Evolutionary conservation across 768 basidiomycete genomes (phyloP), one percentile per base, ranked within the genome.

Genomic region (Erythrobasidium yunnanense): DNA sequence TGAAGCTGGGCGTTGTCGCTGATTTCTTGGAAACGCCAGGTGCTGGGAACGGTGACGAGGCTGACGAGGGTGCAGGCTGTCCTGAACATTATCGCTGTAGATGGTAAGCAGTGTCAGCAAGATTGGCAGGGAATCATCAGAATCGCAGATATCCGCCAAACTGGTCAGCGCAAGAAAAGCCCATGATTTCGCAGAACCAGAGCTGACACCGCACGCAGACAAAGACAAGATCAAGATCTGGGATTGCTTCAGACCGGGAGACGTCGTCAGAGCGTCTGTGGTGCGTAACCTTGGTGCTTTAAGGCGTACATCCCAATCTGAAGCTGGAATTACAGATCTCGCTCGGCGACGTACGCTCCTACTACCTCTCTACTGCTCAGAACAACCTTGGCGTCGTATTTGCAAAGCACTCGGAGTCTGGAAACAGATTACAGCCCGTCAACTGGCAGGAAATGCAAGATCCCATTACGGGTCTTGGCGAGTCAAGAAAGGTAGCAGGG

Each of bases 351-450:
- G 85, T 90, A 25, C 83, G 88, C 47, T 89, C 86, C 71, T 93
- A 93, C 77, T 92, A 89, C 78, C 81, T 93, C 29, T 88, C 90
- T 0, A 93, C 90, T 2, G 90, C 87, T 5, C 79, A 87, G 45
- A 91, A 91, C 74, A 86, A 91, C 70, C 81, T 93, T 2, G 90
- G 91, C 0, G 90, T 93, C 7, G 86, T 92, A 56, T 91, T 88
- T 74, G 90, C 90, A 11, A 86, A 69, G 1, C 71, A 70, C 8
- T n/a, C 46, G 1, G 56, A 68, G 25, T 68, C 69, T 70, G 78
- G 77, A 0, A 73, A 76, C 32, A 71, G 76, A 13, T 68, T 79
- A 0, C 54, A 75, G 15, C 77, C 78, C 4, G 71, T 77, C 2
- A 73, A 71, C 18, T 79, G 77, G 74, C 76, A 77, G 66, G 77